Conservation (phyloP, 106 monocot species). For the Alisma plantagoaquatica region DNA sequence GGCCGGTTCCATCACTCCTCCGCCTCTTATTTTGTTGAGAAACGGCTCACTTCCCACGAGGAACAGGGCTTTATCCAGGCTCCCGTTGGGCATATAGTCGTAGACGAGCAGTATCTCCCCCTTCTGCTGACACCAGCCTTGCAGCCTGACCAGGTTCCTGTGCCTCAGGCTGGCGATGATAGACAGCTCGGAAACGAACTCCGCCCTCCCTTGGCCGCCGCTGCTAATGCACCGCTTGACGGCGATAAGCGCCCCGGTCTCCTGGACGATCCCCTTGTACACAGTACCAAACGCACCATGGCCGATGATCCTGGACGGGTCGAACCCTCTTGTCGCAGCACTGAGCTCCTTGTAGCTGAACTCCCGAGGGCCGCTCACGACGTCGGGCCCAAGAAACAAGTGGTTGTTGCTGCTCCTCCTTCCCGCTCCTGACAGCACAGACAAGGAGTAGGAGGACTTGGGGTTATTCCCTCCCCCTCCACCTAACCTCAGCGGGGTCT, state of each 20-base stretch:
- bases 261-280: slow-evolving; percentile 85
- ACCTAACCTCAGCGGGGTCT: neutral
- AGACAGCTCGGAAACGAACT: slow-evolving; percentile 87
- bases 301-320: slow-evolving; percentile 61
- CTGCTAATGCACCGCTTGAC: slow-evolving; percentile 78
- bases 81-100: slow-evolving; percentile 92
- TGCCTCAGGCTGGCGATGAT: slow-evolving; percentile 97
- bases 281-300: slow-evolving; percentile 93
- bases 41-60: too few species aligned
- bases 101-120: slow-evolving; percentile 92
- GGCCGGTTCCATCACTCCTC: too few species aligned
- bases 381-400: slow-evolving; percentile 15
- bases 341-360: slow-evolving; percentile 78
- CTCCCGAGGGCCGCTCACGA: slow-evolving; percentile 54
- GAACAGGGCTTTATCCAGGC: slow-evolving; percentile 85
- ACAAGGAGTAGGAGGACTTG: too few species aligned
- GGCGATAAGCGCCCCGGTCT: slow-evolving; percentile 73
- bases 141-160: slow-evolving; percentile 72
- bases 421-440: too few species aligned
- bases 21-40: too few species aligned
- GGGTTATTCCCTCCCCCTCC: too few species aligned
- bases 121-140: slow-evolving; percentile 88
- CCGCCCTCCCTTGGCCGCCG: slow-evolving; percentile 34
- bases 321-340: slow-evolving; percentile 54
- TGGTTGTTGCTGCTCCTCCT: neutral